These are phyloP conservation scores for Fusarium piperis DNA, from an alignment of 2,329 filamentous ascomycete genomes.

Conservation along the genomic window DNA sequence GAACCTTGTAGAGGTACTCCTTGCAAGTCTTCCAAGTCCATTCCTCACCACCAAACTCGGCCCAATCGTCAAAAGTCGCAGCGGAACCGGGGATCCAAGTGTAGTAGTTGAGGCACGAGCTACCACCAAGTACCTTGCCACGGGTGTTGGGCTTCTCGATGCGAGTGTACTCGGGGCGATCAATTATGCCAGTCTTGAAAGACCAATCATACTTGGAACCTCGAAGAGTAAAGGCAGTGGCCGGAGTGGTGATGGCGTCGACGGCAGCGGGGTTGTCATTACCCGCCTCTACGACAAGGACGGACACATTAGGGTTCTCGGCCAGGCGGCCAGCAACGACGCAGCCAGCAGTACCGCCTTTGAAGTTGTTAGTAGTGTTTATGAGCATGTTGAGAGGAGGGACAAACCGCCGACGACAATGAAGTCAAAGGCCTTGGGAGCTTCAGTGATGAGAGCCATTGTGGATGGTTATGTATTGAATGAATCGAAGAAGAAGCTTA, in stretches of 20 bases:
- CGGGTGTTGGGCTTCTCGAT: conserved; percentile 72
- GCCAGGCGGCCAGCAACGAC: conserved; percentile 50
- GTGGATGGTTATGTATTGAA: background rate
- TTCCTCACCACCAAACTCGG: conserved; percentile 75
- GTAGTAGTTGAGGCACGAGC: conserved; percentile 69
- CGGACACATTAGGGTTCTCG: conserved; percentile 49
- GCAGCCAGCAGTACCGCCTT: conserved; percentile 48
- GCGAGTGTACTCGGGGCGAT: conserved; percentile 67
- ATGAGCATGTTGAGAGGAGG: background rate
- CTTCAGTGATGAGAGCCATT: conserved; percentile 12
- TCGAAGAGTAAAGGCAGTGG: conserved; percentile 62
- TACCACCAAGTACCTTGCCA: conserved; percentile 68
- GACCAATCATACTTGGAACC: conserved; percentile 67
- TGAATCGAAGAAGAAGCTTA: background rate
- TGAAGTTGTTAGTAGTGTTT: background rate
- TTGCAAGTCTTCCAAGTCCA: conserved; percentile 63
- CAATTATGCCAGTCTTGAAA: conserved; percentile 70
- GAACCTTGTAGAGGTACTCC: conserved; percentile 61
- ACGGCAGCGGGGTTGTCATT: conserved; percentile 58
- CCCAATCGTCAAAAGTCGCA: conserved; percentile 72
- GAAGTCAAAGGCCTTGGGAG: conserved; percentile 14
- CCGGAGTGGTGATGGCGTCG: conserved; percentile 63
- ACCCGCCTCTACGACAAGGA: conserved; percentile 61
- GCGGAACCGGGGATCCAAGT: conserved; percentile 69
- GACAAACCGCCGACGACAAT: conserved; percentile 18